These are phyloP conservation scores for Candida namnaoensis DNA, from an alignment of 805 yeast genomes.

Conservation along the genomic window DNA sequence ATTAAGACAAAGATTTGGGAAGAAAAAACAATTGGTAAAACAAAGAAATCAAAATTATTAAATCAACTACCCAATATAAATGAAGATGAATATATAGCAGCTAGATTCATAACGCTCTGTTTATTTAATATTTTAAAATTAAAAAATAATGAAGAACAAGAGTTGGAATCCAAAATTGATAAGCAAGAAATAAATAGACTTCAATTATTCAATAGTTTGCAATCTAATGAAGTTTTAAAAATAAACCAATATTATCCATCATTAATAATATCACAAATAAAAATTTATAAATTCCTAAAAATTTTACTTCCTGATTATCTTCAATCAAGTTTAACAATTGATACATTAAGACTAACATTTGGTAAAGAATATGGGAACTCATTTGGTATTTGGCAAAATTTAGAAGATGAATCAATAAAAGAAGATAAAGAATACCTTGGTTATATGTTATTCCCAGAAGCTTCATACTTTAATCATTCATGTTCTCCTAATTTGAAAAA, in stretches of 20 bases:
- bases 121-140: conserved; percentile 22
- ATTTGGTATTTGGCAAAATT: conserved; percentile 57
- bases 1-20: conserved; percentile 28
- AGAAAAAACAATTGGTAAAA: conserved; percentile 7
- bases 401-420: conserved; percentile 19
- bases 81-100: conserved; percentile 43
- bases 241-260: conserved; percentile 33
- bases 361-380: conserved; percentile 62
- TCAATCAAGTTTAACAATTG: conserved; percentile 27
- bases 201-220: conserved; percentile 30
- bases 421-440: conserved; percentile 52
- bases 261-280: conserved; percentile 35
- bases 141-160: conserved; percentile 7
- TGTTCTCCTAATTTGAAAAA: conserved; percentile 50
- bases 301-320: conserved; percentile 27
- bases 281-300: conserved; percentile 38
- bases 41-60: conserved; percentile 27
- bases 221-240: conserved; percentile 42
- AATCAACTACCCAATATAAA: conserved; percentile 34
- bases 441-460: conserved; percentile 49
- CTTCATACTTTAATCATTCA: conserved; percentile 62
- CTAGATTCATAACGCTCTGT: conserved; percentile 35
- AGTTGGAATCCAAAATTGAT: neutral
- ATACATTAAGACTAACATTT: conserved; percentile 33
- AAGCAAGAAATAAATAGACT: neutral